These are phyloP conservation scores for Sphaerobolus stellatus DNA, from an alignment of 1,284 basidiomycete species.

Conservation along the genomic window DNA sequence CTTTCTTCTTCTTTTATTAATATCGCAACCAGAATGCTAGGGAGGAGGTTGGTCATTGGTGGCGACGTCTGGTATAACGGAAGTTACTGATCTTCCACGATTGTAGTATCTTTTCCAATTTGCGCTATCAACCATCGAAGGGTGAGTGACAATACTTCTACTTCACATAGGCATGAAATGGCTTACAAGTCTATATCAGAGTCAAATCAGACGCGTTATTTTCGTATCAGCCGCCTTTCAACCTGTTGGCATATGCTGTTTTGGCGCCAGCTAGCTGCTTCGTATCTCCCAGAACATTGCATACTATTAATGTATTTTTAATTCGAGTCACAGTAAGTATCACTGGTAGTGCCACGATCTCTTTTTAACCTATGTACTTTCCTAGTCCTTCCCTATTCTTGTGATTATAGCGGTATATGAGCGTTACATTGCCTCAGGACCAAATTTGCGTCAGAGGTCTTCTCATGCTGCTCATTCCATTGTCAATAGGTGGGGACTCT, in stretches of 20 bases:
- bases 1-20: slow-evolving; percentile 4
- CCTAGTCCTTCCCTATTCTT: slow-evolving; percentile 74
- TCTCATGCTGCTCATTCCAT: slow-evolving; percentile 53
- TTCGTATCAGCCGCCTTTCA: slow-evolving; percentile 87
- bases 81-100: no score
- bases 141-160: slow-evolving; percentile 45
- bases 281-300: slow-evolving; percentile 69
- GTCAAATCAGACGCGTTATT: slow-evolving; percentile 89
- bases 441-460: slow-evolving; percentile 48
- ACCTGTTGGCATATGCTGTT: slow-evolving; percentile 73
- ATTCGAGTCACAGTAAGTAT: slow-evolving; percentile 68
- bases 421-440: slow-evolving; percentile 57
- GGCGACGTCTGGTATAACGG: no score
- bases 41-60: slow-evolving; percentile 77
- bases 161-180: not conserved
- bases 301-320: slow-evolving; percentile 78
- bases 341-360: slow-evolving; percentile 5
- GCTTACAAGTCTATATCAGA: slow-evolving; percentile 35
- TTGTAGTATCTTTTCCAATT: slow-evolving; percentile 82
- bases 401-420: slow-evolving; percentile 80
- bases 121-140: slow-evolving; percentile 85
- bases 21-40: slow-evolving; percentile 64
- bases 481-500: slow-evolving; percentile 35
- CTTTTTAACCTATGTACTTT: slow-evolving; percentile 7
- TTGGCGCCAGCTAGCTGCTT: slow-evolving; percentile 76